Conservation (phyloP, 139 green algal genomes). For the Haematococcus lacustris region DNA sequence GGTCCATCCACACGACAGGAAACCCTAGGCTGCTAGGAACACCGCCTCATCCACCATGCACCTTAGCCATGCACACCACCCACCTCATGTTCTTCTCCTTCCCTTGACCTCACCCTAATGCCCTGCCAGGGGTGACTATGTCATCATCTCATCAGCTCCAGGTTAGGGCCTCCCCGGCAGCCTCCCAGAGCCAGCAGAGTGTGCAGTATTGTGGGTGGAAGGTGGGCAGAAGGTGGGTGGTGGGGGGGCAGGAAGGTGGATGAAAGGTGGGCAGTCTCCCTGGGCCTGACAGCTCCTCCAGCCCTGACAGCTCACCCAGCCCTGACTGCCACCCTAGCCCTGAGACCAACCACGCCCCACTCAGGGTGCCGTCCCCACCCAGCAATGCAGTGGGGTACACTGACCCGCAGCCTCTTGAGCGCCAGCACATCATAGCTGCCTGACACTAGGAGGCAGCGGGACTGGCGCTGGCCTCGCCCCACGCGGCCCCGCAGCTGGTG, state of each 20-base stretch:
- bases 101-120: too few relatives aligned
- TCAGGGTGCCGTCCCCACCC: neutral
- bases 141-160: too few relatives aligned
- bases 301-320: neutral
- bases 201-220: neutral
- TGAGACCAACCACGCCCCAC: neutral
- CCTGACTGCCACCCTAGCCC: neutral
- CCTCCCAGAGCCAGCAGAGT: too few relatives aligned
- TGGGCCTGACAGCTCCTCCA: neutral
- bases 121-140: too few relatives aligned
- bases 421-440: neutral
- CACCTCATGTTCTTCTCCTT: too few relatives aligned
- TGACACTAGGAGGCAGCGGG: slow-evolving; percentile 24
- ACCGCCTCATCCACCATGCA: neutral
- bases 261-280: neutral
- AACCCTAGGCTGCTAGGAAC: neutral
- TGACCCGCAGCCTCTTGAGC: neutral
- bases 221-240: too few relatives aligned
- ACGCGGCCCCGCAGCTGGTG: slow-evolving; percentile 89
- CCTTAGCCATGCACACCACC: too few relatives aligned
- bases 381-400: neutral
- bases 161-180: too few relatives aligned
- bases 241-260: neutral
- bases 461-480: slow-evolving; percentile 40
- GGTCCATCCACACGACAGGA: neutral